phyloP scores from a whole-genome alignment of 306 rosid genomes.

The Sicyos baderoa region DNA sequence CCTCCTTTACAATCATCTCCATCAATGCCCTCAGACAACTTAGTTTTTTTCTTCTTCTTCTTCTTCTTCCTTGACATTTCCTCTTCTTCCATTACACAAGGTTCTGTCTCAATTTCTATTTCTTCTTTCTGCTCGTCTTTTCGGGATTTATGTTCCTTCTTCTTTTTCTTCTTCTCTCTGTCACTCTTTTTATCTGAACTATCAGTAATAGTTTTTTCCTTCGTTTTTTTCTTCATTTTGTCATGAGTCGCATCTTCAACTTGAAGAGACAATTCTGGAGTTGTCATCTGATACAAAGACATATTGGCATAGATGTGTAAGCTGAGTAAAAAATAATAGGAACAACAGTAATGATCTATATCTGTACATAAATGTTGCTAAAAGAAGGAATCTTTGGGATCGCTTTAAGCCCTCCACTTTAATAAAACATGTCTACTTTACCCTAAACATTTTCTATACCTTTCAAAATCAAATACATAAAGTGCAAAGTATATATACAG shows the following conservation, averaged over 20 bases:
- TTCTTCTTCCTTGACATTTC: not conserved
- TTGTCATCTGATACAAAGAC: not conserved
- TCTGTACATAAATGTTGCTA: no score
- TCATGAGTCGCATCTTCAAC: not conserved
- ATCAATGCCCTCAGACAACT: slow-evolving; percentile 5
- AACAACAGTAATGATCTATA: not conserved
- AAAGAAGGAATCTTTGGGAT: not conserved
- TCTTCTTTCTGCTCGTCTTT: not conserved
- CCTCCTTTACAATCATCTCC: not conserved
- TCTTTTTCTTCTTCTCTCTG: not conserved
- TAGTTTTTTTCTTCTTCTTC: not conserved
- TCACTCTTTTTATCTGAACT: not conserved
- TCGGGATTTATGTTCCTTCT: not conserved
- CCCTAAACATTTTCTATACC: not conserved
- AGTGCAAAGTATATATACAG: not conserved
- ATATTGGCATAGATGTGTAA: not conserved
- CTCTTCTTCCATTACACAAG: not conserved
- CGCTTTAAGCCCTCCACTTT: not conserved
- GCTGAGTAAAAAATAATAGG: not conserved
- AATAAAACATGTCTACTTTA: not conserved
- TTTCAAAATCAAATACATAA: not conserved
- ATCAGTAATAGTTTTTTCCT: not conserved
- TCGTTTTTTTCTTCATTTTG: not conserved
- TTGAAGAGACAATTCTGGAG: not conserved
- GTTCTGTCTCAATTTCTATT: not conserved